A percentile compares a stretch with the other conserved stretches of the same genome.
These are phyloP conservation scores for Trichophyton rubrum DNA, from an alignment of 2,329 filamentous ascomycete species.

Conservation along the genomic window DNA sequence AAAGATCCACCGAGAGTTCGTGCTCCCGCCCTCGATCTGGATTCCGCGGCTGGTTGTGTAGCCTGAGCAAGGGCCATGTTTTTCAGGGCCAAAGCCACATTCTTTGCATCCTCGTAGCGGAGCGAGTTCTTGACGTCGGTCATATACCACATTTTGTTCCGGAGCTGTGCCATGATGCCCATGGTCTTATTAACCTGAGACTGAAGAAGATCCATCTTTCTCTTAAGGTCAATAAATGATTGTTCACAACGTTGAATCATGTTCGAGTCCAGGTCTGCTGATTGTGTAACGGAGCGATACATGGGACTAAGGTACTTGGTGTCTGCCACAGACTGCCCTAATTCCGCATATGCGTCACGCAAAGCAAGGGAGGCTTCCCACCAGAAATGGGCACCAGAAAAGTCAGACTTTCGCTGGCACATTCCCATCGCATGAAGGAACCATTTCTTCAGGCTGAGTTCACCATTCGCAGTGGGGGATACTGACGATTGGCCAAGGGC, in stretches of 20 bases:
- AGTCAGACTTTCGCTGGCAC: slow-evolving; percentile 68
- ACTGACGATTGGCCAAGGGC: slow-evolving; percentile 9
- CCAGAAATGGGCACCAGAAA: slow-evolving; percentile 71
- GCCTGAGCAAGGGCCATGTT: slow-evolving; percentile 59
- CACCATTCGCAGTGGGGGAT: background rate
- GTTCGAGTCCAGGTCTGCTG: slow-evolving; percentile 21
- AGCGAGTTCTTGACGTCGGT: slow-evolving; percentile 85
- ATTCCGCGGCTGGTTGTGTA: slow-evolving; percentile 21
- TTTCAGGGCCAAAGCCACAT: slow-evolving; percentile 76
- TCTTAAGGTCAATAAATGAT: slow-evolving; percentile 65
- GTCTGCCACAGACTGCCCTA: slow-evolving; percentile 46
- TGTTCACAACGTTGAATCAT: slow-evolving; percentile 27
- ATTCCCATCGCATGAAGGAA: slow-evolving; percentile 59
- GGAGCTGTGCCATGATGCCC: slow-evolving; percentile 57
- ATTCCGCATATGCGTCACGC: slow-evolving; percentile 45
- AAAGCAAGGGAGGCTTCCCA: slow-evolving; percentile 71
- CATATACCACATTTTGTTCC: slow-evolving; percentile 98
- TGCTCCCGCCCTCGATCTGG: slow-evolving; percentile 29
- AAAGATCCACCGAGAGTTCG: slow-evolving; percentile 45
- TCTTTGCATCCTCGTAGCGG: slow-evolving; percentile 73
- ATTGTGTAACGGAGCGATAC: slow-evolving; percentile 44
- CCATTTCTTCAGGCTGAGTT: slow-evolving; percentile 21
- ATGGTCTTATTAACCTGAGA: slow-evolving; percentile 62
- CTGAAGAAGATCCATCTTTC: slow-evolving; percentile 67
- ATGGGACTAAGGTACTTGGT: slow-evolving; percentile 59